These are phyloP conservation scores for Neoconidiobolus thromboides DNA, from an alignment of 371 early-diverging fungal genomes.

Conservation along the genomic window DNA sequence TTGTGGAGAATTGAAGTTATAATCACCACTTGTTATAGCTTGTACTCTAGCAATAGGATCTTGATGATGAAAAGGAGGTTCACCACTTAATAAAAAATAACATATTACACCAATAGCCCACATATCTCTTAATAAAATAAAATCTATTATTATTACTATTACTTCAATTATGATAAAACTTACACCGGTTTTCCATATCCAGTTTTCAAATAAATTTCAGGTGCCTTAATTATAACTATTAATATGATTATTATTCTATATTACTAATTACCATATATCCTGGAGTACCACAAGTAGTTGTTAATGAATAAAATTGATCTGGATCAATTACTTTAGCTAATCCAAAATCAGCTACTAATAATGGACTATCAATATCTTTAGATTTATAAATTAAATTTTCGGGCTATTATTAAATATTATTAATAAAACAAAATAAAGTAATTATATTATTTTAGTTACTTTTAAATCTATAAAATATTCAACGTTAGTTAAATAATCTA, in stretches of 20 bases:
- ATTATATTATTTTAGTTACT: slow-evolving; percentile 12
- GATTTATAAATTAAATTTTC: slow-evolving; percentile 73
- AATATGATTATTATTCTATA: slow-evolving; percentile 14
- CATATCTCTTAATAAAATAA: slow-evolving; percentile 30
- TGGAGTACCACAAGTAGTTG: slow-evolving; percentile 70
- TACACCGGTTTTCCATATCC: slow-evolving; percentile 33
- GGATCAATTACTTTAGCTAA: slow-evolving; percentile 61
- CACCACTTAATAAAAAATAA: slow-evolving; percentile 72
- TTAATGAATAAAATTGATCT: slow-evolving; percentile 50
- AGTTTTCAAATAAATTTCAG: slow-evolving; percentile 22
- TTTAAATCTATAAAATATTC: slow-evolving; percentile 18
- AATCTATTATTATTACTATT: not conserved
- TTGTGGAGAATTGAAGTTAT: slow-evolving; percentile 55
- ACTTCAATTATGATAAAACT: not conserved
- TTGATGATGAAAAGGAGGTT: slow-evolving; percentile 71
- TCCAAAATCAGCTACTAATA: slow-evolving; percentile 83
- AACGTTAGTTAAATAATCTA: slow-evolving; percentile 7
- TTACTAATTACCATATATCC: slow-evolving; percentile 53
- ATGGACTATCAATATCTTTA: slow-evolving; percentile 38
- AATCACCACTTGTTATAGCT: slow-evolving; percentile 51
- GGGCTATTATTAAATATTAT: slow-evolving; percentile 24
- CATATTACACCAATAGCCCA: slow-evolving; percentile 90
- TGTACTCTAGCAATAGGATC: slow-evolving; percentile 35
- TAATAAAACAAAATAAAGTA: not conserved
- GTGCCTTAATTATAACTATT: slow-evolving; percentile 5